Evolutionary conservation across 495 filamentous ascomycete species (phyloP).

Genomic region (Xylaria venustula): DNA sequence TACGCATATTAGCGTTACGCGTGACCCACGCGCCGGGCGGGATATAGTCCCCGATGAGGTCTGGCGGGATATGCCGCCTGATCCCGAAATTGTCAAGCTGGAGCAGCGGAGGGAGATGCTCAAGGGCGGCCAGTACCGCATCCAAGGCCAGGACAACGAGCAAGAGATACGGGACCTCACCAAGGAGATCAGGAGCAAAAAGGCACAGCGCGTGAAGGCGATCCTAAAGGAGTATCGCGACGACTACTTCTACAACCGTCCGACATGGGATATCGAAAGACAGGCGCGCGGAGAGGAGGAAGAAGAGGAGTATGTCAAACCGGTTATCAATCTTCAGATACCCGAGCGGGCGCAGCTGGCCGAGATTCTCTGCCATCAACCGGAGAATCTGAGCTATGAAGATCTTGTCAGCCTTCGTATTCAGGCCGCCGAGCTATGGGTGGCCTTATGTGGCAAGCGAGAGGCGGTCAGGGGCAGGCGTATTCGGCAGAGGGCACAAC

Average conservation of each 20-base stretch:
- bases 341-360: conserved; percentile 19
- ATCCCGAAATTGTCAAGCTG: conserved; percentile 22
- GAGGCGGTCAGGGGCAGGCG: too few relatives aligned
- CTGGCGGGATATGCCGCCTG: conserved; percentile 11
- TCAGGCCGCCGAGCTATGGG: too few relatives aligned
- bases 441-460: too few relatives aligned
- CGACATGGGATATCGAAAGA: conserved; percentile 31
- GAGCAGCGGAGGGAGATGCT: conserved; percentile 20
- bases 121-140: conserved; percentile 20
- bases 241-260: conserved; percentile 28
- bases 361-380: conserved; percentile 15
- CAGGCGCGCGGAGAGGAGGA: conserved; percentile 16
- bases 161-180: conserved; percentile 11
- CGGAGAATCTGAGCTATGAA: not conserved
- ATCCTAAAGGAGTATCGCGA: conserved; percentile 19
- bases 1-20: conserved; percentile 25
- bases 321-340: conserved; percentile 20
- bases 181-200: conserved; percentile 13
- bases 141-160: conserved; percentile 13
- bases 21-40: conserved; percentile 20
- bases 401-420: too few relatives aligned
- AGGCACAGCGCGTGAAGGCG: conserved; percentile 13
- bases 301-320: conserved; percentile 20
- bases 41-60: conserved; percentile 24
- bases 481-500: too few relatives aligned